Evolutionary conservation across 805 yeast species (phyloP), one percentile per base, ranked within the genome.

Genomic region (Naumovozyma dairenensis): DNA sequence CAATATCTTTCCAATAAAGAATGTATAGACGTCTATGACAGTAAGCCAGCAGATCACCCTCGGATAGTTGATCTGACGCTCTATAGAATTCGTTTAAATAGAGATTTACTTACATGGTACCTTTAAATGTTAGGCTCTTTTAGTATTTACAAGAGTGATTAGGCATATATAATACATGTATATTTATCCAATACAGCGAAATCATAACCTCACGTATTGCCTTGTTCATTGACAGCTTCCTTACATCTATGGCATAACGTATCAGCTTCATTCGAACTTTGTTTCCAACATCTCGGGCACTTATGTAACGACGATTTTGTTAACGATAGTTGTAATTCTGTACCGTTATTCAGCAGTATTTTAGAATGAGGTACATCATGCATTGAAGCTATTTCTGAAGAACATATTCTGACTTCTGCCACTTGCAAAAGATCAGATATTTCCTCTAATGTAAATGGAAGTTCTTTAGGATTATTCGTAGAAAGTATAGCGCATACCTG

Each of bases 241-340:
- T 60, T 64, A 60, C 97, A 89, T 44, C 92, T 70, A 1, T 34
- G 27, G 55, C 98, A 89, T 19, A 86, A 60, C 1, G 54, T 55
- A 8, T 73, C 73, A 22, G 67, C 74, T 0, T 40, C 45, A 1
- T 49, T 56, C 0, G 93, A 63, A 6, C 71, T 72, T 51, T 60
- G 76, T 49, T 83, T 83, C 98, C 98, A 92, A 59, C 98, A 92
- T 53, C 98, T 71, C 5, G 95, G 94, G 54, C 98, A 92, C 49
- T 86, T 86, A 33, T 60, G 59, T 2, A 62, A 49, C 0, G 53
- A 37, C 27, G 59, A 52, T 25, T 34, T 63, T 6, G 65, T 57
- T 2, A 80, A 67, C 2, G 53, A 41, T 4, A 72, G 47, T 1
- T 43, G 44, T 5, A 65, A 36, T 3, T 33, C 50, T 6, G 45